A percentile compares a stretch with the other conserved stretches of the same genome.
phyloP scores from a whole-genome alignment of 371 early-diverging fungal species.

The Funneliformis caledonium region DNA sequence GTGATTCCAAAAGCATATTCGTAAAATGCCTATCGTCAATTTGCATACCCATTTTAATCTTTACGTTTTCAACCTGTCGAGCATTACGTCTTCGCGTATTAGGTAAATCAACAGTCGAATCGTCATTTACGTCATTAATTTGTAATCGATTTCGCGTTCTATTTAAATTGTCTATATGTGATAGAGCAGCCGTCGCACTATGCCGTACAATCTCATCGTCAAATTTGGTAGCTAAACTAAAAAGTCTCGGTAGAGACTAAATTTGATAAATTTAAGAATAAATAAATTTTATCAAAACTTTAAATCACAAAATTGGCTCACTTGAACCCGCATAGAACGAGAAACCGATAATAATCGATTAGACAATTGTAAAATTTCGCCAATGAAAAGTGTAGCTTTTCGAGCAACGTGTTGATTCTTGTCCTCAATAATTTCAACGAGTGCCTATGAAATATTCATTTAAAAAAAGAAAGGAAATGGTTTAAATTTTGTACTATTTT shows the following conservation, averaged over 20 bases:
- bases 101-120: conserved; percentile 11
- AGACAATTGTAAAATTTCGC: conserved; percentile 78
- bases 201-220: conserved; percentile 77
- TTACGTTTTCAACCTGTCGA: conserved; percentile 66
- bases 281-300: background rate
- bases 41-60: conserved; percentile 69
- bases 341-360: conserved; percentile 66
- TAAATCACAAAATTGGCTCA: conserved; percentile 31
- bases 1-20: conserved; percentile 69
- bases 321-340: conserved; percentile 65
- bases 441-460: conserved; percentile 42
- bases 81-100: conserved; percentile 42
- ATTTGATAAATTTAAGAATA: conserved; percentile 42
- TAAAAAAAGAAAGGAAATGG: background rate
- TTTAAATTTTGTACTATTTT: background rate
- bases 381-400: conserved; percentile 73
- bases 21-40: conserved; percentile 80
- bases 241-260: conserved; percentile 74
- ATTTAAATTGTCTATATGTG: conserved; percentile 72
- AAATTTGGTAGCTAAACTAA: conserved; percentile 78
- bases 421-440: conserved; percentile 55
- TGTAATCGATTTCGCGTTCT: conserved; percentile 33
- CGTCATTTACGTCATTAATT: background rate
- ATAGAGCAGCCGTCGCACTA: conserved; percentile 72
- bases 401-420: conserved; percentile 45